phyloP scores from a whole-genome alignment of 169 alveolate genomes.

The Plasmodium knowlesi region DNA sequence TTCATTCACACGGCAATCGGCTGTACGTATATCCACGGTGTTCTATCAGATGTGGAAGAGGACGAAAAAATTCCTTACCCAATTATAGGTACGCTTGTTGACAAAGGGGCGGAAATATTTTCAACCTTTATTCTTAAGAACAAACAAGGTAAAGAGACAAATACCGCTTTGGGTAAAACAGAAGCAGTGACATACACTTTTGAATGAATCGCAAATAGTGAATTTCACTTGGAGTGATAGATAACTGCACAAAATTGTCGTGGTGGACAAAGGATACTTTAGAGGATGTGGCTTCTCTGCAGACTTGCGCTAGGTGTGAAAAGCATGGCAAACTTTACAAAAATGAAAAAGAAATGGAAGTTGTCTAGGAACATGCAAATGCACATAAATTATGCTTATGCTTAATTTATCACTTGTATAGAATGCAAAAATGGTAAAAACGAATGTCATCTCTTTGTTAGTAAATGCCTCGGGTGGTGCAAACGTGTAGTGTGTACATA shows the following conservation, averaged over 20 bases:
- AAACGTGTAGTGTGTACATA: neutral
- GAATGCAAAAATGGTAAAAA: neutral
- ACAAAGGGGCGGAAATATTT: neutral
- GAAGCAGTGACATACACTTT: neutral
- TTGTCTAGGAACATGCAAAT: neutral
- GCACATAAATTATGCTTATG: neutral
- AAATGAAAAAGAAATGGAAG: neutral
- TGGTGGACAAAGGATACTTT: neutral
- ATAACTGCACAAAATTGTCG: neutral
- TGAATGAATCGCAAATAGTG: no score
- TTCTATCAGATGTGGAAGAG: neutral
- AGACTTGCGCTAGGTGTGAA: neutral
- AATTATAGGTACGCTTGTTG: neutral
- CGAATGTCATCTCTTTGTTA: neutral
- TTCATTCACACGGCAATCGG: neutral
- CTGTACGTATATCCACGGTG: neutral
- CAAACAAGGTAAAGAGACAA: neutral
- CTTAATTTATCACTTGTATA: neutral
- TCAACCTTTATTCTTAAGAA: neutral
- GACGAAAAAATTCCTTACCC: neutral
- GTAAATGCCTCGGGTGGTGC: neutral
- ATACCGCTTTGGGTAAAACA: neutral
- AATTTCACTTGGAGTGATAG: neutral
- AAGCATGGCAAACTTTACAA: neutral
- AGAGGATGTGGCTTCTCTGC: neutral